Conservation (phyloP, 2,329 filamentous ascomycete species). For the Colletotrichum spaethianum region DNA sequence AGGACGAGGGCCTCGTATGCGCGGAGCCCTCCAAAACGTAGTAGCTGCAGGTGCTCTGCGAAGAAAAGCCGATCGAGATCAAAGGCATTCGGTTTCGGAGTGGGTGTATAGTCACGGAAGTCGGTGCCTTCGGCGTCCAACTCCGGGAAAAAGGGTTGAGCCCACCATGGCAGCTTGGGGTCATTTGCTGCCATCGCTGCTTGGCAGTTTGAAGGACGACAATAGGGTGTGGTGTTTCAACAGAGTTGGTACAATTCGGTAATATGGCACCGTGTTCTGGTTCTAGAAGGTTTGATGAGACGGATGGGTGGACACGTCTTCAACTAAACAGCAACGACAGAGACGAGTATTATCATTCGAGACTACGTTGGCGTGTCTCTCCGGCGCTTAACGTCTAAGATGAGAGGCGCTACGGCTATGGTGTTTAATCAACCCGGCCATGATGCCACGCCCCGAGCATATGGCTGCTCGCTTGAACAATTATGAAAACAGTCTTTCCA, state of each 20-base stretch:
- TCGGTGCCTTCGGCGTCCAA: not conserved
- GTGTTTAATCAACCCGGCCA: not conserved
- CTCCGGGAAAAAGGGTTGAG: not conserved
- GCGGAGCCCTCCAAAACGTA: not conserved
- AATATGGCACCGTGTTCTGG: not conserved
- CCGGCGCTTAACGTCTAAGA: not conserved
- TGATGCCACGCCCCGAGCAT: not conserved
- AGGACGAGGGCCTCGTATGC: not conserved
- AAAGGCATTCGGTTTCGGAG: not conserved
- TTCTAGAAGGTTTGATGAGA: not conserved
- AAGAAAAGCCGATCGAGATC: constrained; percentile 1
- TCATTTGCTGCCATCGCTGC: not conserved
- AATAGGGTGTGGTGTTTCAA: no score
- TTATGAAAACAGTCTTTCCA: not conserved
- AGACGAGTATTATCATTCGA: not conserved
- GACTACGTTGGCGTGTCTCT: not conserved
- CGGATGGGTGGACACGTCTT: not conserved
- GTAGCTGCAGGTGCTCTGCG: not conserved
- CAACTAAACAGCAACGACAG: not conserved
- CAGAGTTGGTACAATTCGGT: no score
- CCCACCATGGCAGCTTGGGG: not conserved
- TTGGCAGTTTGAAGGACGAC: no score
- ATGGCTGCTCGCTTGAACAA: not conserved
- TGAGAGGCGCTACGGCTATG: not conserved
- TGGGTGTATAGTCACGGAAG: not conserved